Percentiles rank a stretch among this genome's conserved stretches.
These are phyloP conservation scores for Populus tremula DNA, from an alignment of 345 rosid genomes.

Conservation along the genomic window DNA sequence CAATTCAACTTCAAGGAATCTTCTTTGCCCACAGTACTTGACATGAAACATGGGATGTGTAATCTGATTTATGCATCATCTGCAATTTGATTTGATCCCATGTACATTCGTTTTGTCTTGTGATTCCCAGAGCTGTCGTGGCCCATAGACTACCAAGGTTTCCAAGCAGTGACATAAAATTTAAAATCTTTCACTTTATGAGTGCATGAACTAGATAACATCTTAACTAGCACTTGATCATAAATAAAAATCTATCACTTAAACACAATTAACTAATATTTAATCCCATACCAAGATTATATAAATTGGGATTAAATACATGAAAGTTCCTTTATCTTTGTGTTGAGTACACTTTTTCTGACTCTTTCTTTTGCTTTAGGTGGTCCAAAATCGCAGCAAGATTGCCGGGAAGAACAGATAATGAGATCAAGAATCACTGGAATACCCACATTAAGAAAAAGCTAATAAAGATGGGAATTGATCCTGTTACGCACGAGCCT, in stretches of 20 bases:
- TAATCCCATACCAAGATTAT: not conserved
- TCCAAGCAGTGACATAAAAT: not conserved
- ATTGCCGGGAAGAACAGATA: conserved; percentile 82
- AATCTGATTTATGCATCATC: not conserved
- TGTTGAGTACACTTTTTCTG: not conserved
- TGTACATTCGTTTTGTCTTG: not conserved
- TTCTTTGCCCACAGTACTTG: too few species aligned
- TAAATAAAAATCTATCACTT: not conserved
- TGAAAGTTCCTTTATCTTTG: not conserved
- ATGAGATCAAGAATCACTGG: conserved; percentile 83
- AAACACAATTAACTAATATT: not conserved
- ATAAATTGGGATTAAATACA: not conserved
- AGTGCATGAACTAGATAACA: not conserved
- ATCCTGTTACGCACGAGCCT: conserved; percentile 63
- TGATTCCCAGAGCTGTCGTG: not conserved
- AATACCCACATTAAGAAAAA: conserved; percentile 82
- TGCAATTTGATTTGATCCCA: not conserved
- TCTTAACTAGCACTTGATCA: not conserved
- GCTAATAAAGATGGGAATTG: conserved; percentile 72
- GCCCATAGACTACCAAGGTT: not conserved
- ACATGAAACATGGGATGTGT: not conserved
- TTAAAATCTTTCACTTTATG: not conserved
- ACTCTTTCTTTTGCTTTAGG: conserved; percentile 26
- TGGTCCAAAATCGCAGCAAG: conserved; percentile 84
- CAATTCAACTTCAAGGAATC: too few species aligned